A percentile compares a stretch with the other conserved stretches of the same genome.
These are phyloP conservation scores for Anthracocystis walkeri DNA, from an alignment of 1,284 basidiomycete species.

Conservation along the genomic window DNA sequence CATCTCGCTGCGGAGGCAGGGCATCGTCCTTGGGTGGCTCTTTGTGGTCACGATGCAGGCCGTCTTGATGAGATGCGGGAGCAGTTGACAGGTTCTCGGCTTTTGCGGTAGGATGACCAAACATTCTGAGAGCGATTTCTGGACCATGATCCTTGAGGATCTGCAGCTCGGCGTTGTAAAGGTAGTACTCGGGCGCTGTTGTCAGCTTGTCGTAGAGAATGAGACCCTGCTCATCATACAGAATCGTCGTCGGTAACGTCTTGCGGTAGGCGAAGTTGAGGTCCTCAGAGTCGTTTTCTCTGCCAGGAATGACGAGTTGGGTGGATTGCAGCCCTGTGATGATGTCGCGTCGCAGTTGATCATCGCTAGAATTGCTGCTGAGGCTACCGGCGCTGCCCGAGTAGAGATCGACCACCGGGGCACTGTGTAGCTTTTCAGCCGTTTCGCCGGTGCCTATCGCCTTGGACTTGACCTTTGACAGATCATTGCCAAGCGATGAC, in stretches of 20 bases:
- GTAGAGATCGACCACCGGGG: conserved; percentile 57
- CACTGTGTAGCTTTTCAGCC: conserved; percentile 13
- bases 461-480: conserved; percentile 19
- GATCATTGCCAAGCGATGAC: neutral
- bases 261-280: conserved; percentile 49
- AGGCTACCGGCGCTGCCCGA: conserved; percentile 50
- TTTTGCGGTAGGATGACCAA: conserved; percentile 70
- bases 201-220: conserved; percentile 77
- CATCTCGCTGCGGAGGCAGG: conserved; percentile 30
- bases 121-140: conserved; percentile 71
- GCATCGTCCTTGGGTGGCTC: conserved; percentile 18
- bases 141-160: conserved; percentile 72
- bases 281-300: conserved; percentile 40
- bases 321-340: conserved; percentile 48
- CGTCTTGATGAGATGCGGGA: neutral
- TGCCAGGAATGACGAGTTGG: conserved; percentile 55
- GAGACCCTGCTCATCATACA: conserved; percentile 88
- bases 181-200: conserved; percentile 81
- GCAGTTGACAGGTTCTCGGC: conserved; percentile 32
- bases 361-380: conserved; percentile 39
- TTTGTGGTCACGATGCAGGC: conserved; percentile 69
- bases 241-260: conserved; percentile 82
- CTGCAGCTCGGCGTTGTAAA: conserved; percentile 76
- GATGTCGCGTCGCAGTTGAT: conserved; percentile 50
- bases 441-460: neutral